Evolutionary conservation across 768 basidiomycete genomes (phyloP).

Genomic region (Podaxis sp.): DNA sequence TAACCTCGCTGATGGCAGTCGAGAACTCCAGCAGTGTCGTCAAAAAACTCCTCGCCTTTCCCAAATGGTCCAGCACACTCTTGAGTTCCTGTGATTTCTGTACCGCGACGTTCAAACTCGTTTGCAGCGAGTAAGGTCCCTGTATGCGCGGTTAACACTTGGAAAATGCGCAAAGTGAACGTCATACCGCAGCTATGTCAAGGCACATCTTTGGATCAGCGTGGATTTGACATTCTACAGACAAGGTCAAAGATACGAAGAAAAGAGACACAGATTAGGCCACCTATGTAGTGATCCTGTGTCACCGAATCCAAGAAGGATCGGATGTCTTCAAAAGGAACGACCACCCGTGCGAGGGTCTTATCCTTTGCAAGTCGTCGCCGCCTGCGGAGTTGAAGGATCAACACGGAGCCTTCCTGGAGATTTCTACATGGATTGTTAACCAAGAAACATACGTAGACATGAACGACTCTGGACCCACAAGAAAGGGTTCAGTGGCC

Average conservation of each 20-base stretch:
- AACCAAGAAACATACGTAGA: background rate
- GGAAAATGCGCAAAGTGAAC: background rate
- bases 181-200: conserved; percentile 15
- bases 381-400: conserved; percentile 13
- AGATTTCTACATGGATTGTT: conserved; percentile 5
- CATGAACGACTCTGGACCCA: background rate
- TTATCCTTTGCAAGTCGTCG: conserved; percentile 11
- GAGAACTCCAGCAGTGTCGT: conserved; percentile 16
- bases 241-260: background rate
- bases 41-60: conserved; percentile 15
- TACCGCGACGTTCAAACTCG: conserved; percentile 3
- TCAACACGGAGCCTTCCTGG: background rate
- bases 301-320: background rate
- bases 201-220: conserved; percentile 16
- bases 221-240: conserved; percentile 5
- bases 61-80: conserved; percentile 19
- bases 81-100: conserved; percentile 15
- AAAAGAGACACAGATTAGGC: background rate
- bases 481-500: conserved; percentile 15
- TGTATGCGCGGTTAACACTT: background rate
- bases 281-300: background rate
- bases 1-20: conserved; percentile 19
- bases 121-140: conserved; percentile 11
- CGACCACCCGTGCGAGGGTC: conserved; percentile 1
- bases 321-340: conserved; percentile 3